These are phyloP conservation scores for Hydrangea macrophylla DNA, from an alignment of 148 eudicot genomes.

Conservation along the genomic window DNA sequence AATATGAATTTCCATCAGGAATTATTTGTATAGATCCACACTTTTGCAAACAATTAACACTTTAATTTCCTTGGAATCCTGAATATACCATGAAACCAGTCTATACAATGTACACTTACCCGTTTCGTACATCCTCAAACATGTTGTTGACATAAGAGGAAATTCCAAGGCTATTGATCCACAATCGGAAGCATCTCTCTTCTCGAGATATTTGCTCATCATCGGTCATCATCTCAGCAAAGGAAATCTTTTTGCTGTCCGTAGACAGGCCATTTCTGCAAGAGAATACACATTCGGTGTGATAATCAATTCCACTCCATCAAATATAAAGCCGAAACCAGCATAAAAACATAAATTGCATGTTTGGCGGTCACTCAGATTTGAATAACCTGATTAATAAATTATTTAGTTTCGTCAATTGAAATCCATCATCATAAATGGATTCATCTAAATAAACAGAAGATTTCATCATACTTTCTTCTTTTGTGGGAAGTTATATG, in stretches of 20 bases:
- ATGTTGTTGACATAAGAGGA: slow-evolving; percentile 73
- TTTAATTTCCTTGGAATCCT: neutral
- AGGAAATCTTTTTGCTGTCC: slow-evolving; percentile 65
- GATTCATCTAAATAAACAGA: too few species aligned
- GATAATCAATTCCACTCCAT: too few species aligned
- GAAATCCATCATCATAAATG: too few species aligned
- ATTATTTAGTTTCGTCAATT: too few species aligned
- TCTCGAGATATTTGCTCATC: slow-evolving; percentile 92
- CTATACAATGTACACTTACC: slow-evolving; percentile 41
- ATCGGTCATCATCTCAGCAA: slow-evolving; percentile 97
- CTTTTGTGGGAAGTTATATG: too few species aligned
- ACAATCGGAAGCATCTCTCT: slow-evolving; percentile 92
- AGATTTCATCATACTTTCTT: too few species aligned
- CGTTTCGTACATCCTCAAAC: slow-evolving; percentile 97
- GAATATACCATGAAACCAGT: too few species aligned
- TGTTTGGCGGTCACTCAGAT: too few species aligned
- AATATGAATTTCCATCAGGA: neutral
- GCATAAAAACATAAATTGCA: neutral
- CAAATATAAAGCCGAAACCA: neutral
- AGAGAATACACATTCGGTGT: slow-evolving; percentile 12
- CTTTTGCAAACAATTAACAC: neutral
- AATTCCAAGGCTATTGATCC: slow-evolving; percentile 96
- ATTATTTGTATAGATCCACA: neutral
- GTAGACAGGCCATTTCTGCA: slow-evolving; percentile 88
- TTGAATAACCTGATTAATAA: too few species aligned